These are phyloP conservation scores for Scenedesmus sp. DNA, from an alignment of 163 green algal genomes.

Conservation along the genomic window DNA sequence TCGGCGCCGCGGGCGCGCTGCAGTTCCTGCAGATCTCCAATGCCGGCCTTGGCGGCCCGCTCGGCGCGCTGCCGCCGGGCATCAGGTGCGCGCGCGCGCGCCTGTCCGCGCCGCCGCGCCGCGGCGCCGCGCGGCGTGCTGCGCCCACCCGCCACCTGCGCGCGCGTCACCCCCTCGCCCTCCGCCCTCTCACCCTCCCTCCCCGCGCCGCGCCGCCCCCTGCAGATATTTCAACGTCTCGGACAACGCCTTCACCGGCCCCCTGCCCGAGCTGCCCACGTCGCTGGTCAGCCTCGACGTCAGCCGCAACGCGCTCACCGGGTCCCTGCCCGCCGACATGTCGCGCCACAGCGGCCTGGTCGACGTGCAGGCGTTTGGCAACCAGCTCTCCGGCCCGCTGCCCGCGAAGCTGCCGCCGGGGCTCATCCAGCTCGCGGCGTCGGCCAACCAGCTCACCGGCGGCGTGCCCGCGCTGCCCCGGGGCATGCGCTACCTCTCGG, in stretches of 20 bases:
- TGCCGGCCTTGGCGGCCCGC: neutral
- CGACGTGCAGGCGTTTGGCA: slow-evolving; percentile 21
- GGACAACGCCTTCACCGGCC: slow-evolving; percentile 19
- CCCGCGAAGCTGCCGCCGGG: slow-evolving; percentile 16
- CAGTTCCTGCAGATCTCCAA: slow-evolving; percentile 29
- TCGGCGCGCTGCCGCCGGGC: slow-evolving; percentile 9
- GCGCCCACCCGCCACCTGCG: too few species aligned
- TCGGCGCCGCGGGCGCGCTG: neutral
- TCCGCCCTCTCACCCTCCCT: too few species aligned
- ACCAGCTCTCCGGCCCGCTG: slow-evolving; percentile 18
- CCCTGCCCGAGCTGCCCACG: slow-evolving; percentile 14
- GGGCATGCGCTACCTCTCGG: slow-evolving; percentile 23
- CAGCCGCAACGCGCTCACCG: slow-evolving; percentile 2
- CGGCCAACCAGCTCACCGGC: slow-evolving; percentile 10
- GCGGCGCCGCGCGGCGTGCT: too few species aligned
- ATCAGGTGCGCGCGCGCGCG: slow-evolving; percentile 8
- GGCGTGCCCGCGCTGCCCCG: slow-evolving; percentile 16
- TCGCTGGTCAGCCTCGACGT: slow-evolving; percentile 28
- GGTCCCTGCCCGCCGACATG: slow-evolving; percentile 28
- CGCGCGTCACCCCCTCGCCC: too few species aligned
- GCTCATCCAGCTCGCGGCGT: slow-evolving; percentile 20
- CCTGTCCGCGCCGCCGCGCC: too few species aligned
- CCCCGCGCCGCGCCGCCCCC: too few species aligned
- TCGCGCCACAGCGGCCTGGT: neutral
- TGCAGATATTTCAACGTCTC: slow-evolving; percentile 42